Percentiles rank a stretch among this genome's conserved stretches.
These are phyloP conservation scores for Pseudozyma sp. DNA, from an alignment of 1,284 basidiomycete genomes.

Conservation along the genomic window DNA sequence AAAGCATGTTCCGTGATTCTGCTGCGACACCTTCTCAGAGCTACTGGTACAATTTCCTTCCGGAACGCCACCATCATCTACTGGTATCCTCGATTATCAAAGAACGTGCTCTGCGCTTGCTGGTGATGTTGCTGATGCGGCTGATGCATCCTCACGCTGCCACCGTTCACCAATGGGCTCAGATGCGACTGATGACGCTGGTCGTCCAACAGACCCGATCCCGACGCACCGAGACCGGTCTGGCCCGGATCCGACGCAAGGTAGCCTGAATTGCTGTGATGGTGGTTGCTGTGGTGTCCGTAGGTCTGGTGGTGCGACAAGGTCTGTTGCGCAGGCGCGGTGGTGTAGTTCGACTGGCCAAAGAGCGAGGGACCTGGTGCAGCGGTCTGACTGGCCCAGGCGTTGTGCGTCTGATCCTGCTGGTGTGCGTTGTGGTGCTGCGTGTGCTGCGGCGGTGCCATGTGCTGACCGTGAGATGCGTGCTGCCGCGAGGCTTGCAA, in stretches of 20 bases:
- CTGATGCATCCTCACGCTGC: constrained; percentile 38
- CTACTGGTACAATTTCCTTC: not conserved
- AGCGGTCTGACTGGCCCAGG: constrained; percentile 35
- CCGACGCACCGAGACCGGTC: constrained; percentile 25
- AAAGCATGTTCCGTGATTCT: too few species aligned
- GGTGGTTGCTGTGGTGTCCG: constrained; percentile 39
- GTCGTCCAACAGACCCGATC: constrained; percentile 36
- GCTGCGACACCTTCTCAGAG: too few species aligned
- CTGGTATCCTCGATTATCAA: constrained; percentile 36
- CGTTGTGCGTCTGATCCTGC: constrained; percentile 35
- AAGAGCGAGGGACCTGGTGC: constrained; percentile 36
- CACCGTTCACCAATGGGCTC: constrained; percentile 41
- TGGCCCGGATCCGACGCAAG: constrained; percentile 34
- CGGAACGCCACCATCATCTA: not conserved
- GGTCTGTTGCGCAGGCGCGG: constrained; percentile 14
- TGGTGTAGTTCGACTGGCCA: constrained; percentile 29
- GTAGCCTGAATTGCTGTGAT: constrained; percentile 39
- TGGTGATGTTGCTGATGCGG: constrained; percentile 24
- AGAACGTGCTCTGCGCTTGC: constrained; percentile 26
- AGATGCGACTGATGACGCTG: constrained; percentile 43
- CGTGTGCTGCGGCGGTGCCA: constrained; percentile 25
- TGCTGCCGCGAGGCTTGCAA: constrained; percentile 43
- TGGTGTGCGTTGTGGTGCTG: constrained; percentile 39
- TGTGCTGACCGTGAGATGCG: constrained; percentile 27
- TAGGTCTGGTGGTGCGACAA: constrained; percentile 38